Evolutionary conservation across 805 yeast species (phyloP), one percentile per base, ranked within the genome.

Genomic region (Kuraishia cidri): DNA sequence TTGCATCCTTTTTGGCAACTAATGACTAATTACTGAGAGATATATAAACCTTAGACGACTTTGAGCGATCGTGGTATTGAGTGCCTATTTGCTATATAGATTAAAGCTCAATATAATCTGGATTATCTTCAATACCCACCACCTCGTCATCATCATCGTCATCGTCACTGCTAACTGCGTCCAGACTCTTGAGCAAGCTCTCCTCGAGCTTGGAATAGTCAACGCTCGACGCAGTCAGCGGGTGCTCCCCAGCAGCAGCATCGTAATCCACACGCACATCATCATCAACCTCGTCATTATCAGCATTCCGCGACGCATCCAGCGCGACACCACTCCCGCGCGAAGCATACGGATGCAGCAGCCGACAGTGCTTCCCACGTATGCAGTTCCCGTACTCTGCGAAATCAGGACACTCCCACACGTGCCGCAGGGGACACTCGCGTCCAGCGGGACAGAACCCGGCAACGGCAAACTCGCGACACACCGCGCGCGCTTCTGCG

Each of bases 381-480:
- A 73, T 62, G 50, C 94, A 83, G 21, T 42, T 45, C 9, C 79
- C 80, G n/a, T 60, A 59, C 38, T 72, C 75, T 40, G 72, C 78
- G 42, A 66, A 70, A 45, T 82, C 90, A 0, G 94, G 90, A 54
- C 94, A 83, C 37, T 72, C 71, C 42, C 61, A 67, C 11, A 56
- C 52, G 47, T 83, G 94, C 23, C 66, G 52, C 29, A 69, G 65
- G 5, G 67, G 62, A 47, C 94, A 83, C 20, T 45, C 40, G 17
- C 54, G 46, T 0, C 92, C 94, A 16, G 70, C 51, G 20, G 60
- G 68, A 52, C 94, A 84, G 56, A 70, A 80, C 1, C 88, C 87
- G 12, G 72, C 71, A 22, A 76, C 44, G 4, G 88, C 69, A 58
- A 83, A 84, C 19, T 69, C 75, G 15, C 84, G 60, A 46, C 94